Base-by-base conservation (phyloP, 805 yeast genomes). In the Myxozyma sirexii region DNA sequence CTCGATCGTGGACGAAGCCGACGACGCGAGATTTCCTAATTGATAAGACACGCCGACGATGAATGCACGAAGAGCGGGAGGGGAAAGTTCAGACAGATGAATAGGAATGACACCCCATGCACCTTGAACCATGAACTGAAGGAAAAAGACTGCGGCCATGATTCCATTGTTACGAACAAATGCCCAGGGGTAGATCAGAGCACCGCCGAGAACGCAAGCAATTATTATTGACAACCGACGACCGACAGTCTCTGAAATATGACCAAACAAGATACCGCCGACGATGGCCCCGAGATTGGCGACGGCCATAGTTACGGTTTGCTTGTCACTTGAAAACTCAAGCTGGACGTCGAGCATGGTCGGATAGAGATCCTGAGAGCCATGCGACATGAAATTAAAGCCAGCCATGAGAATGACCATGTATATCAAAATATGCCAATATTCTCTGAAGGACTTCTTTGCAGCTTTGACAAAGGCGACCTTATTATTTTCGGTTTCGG, bases 31-130 rank as follows among this genome's bases (percentile, higher is more conserved):
- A 71, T 86, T 86, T 75, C 91, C 91, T 59, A 86, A 78, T 73
- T 86, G 91, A 70, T 86, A 86, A 8, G 84, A 79, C 24, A 84
- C 72, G 53, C 90, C 88, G 56, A 81, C 80, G 46, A 85, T 78
- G 63, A 86, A 78, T 0, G 90, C 78, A 68, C 88, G 77, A 70
- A 82, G 82, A 38, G 82, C 81, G 15, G 87, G 85, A 58, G 85
- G 86, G 13, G 88, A 80, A 51, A 86, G 76, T 71, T 87, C 92
- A 31, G 84, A 76, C 42, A 87, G 74, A 71, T 85, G 84, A 44
- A 84, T 80, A 17, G 91, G 89, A 12, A 83, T 77, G 49, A 86
- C 82, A 62, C 91, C 90, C 87, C 89, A 87, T 4, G 85, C 84
- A 35, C 90, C 91, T 76, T 84, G 86, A 4, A 86, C 87, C 56